These are phyloP conservation scores for Dichotomopilus funicola DNA, from an alignment of 2,329 filamentous ascomycete species.

Conservation along the genomic window DNA sequence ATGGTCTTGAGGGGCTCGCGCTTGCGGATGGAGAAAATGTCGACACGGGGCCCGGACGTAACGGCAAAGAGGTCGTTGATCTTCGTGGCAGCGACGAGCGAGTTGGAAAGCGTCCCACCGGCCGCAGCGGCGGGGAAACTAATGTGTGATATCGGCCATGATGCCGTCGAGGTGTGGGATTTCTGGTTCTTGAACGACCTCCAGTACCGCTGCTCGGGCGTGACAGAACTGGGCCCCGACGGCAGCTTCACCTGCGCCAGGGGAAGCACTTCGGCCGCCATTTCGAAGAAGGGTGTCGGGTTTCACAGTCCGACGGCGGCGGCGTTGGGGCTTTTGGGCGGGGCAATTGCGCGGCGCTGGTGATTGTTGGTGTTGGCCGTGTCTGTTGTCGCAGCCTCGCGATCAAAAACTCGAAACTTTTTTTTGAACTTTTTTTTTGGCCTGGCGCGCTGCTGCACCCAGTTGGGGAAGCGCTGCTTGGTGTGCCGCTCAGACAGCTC, in stretches of 20 bases:
- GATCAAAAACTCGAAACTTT: constrained; percentile 6
- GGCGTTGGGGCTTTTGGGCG: constrained; percentile 7
- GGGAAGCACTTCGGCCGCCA: constrained; percentile 82
- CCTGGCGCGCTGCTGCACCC: not conserved
- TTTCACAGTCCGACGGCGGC: constrained; percentile 5
- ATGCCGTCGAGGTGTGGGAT: constrained; percentile 82
- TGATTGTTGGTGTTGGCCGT: not conserved
- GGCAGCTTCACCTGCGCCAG: constrained; percentile 77
- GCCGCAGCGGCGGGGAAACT: constrained; percentile 53
- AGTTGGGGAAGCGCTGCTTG: not conserved
- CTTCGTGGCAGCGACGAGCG: constrained; percentile 38
- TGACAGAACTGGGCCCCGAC: constrained; percentile 72
- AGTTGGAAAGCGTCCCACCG: constrained; percentile 33
- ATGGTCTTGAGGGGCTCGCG: constrained; percentile 91
- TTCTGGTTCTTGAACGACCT: constrained; percentile 88
- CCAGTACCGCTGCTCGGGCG: constrained; percentile 95
- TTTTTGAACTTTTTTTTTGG: constrained; percentile 2
- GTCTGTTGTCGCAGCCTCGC: not conserved
- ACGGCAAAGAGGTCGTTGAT: constrained; percentile 75
- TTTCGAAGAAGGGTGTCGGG: constrained; percentile 32
- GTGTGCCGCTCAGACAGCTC: too few relatives aligned
- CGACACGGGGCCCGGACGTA: constrained; percentile 87
- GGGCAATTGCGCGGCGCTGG: too few relatives aligned
- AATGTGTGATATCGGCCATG: constrained; percentile 85
- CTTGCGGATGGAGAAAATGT: constrained; percentile 88